phyloP scores from a whole-genome alignment of 306 rosid genomes.

The Ochetophila trinervis region DNA sequence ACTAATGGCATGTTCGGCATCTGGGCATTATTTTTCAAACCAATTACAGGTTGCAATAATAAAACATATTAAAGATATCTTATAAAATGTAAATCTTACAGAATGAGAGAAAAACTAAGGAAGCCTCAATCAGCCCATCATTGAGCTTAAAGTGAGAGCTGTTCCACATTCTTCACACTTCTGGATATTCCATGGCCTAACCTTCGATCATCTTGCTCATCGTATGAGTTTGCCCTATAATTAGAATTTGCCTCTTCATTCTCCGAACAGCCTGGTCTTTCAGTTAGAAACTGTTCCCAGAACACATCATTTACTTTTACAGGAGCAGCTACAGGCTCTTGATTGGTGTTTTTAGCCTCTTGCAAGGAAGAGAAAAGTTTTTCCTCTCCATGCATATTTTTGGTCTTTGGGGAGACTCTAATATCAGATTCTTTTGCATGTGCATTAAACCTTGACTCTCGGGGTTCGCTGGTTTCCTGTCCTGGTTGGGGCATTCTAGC shows the following conservation, averaged over 20 bases:
- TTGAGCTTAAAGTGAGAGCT: slow-evolving; percentile 50
- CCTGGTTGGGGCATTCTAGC: slow-evolving; percentile 51
- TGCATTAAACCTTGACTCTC: slow-evolving; percentile 43
- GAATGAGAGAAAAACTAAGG: not conserved
- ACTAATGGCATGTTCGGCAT: not conserved
- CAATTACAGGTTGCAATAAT: slow-evolving; percentile 8
- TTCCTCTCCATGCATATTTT: slow-evolving; percentile 33
- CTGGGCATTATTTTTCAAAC: slow-evolving; percentile 18
- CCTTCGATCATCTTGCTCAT: slow-evolving; percentile 66
- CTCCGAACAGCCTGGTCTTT: slow-evolving; percentile 90
- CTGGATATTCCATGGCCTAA: slow-evolving; percentile 52
- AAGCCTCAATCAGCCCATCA: not conserved
- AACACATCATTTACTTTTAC: slow-evolving; percentile 80
- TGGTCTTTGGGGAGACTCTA: slow-evolving; percentile 40
- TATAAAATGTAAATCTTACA: slow-evolving; percentile 2
- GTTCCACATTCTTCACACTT: slow-evolving; percentile 46
- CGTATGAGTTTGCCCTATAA: slow-evolving; percentile 48
- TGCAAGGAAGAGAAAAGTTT: slow-evolving; percentile 31
- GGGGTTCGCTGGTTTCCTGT: slow-evolving; percentile 49
- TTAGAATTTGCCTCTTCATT: slow-evolving; percentile 93
- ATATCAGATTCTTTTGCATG: slow-evolving; percentile 48
- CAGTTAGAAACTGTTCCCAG: slow-evolving; percentile 98
- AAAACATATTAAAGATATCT: not conserved
- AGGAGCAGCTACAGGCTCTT: slow-evolving; percentile 49
- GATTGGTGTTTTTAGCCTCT: slow-evolving; percentile 49